Evolutionary conservation across 129 eudicot species (phyloP).

Genomic region (Lactuca sativa): DNA sequence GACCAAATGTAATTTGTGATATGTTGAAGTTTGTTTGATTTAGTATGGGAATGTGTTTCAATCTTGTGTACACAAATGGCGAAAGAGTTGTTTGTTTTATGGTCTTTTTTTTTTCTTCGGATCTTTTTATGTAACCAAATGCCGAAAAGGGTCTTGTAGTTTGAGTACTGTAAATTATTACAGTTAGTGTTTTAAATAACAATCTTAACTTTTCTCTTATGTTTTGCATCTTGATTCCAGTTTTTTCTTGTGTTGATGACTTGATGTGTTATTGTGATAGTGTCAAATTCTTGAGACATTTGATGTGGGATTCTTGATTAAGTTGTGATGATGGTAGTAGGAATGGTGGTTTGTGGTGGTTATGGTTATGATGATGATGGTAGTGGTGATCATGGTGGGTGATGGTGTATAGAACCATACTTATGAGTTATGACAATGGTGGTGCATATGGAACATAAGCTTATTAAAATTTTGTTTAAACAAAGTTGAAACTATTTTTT

Average conservation of each 20-base stretch:
- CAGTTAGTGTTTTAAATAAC: constrained; percentile 68
- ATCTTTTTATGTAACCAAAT: constrained; percentile 47
- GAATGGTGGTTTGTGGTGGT: no score
- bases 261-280: no score
- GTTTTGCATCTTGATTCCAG: constrained; percentile 14
- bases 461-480: no score
- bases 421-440: neutral
- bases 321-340: constrained; percentile 6
- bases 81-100: constrained; percentile 45
- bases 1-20: constrained; percentile 27
- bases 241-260: constrained; percentile 5
- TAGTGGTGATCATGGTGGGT: neutral
- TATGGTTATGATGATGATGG: constrained; percentile 2
- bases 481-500: no score
- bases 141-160: constrained; percentile 55
- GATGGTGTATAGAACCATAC: constrained; percentile 4
- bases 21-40: constrained; percentile 40
- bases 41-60: constrained; percentile 38
- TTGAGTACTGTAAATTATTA: constrained; percentile 66
- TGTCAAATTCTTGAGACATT: no score
- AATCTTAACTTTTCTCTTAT: constrained; percentile 46
- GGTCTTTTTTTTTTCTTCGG: constrained; percentile 27
- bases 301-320: neutral
- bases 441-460: neutral
- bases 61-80: constrained; percentile 54